Evolutionary conservation across 331 rosid species (phyloP), one percentile per base, ranked within the genome.

Genomic region (Cydonia oblonga): DNA sequence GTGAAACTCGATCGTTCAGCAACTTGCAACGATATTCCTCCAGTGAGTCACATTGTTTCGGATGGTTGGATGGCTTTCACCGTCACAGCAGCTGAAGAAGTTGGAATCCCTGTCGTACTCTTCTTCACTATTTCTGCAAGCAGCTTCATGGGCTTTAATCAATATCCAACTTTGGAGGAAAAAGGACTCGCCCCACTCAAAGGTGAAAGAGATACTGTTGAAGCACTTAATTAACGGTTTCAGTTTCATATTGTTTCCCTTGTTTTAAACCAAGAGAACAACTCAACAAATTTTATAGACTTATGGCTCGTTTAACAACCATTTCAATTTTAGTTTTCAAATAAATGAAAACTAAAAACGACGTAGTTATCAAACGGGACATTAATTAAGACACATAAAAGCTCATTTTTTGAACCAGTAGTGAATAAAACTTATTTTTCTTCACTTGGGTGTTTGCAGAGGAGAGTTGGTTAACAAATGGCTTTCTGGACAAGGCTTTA

Each of bases 11-110:
- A 62, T 1, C 5, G 4, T 2, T 20, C 57, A 1, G 28, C 68
- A 38, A 46, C 8, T 46, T 46, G 19, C 52, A 46, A 46, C 52
- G 7, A 4, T 30, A 22, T 29, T 60, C 87, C 83, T 32, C 73
- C 84, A 0, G 79, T 82, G 7, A 67, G 78, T 63, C 68, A 85
- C 66, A 76, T 87, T 2, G 64, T 87, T 65, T 66, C 85, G 2
- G 91, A 87, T 75, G 85, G 84, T 2, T 9, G 74, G 79, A 70
- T 86, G 85, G 7, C 81, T 6, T 86, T 82, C 76, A 78, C 87
- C 1, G 0, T 81, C 12, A 23, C 64, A 62, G 90, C 78, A 61
- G 72, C 86, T 64, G 66, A 79, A 26, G 79, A 79, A 15, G 26
- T 80, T 74, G 78, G 85, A 22, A 7, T 84, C 5, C 87, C 85